Evolutionary conservation across 1,284 basidiomycete genomes (phyloP), one percentile per base, ranked within the genome.

Genomic region (Marasmius fiardii): DNA sequence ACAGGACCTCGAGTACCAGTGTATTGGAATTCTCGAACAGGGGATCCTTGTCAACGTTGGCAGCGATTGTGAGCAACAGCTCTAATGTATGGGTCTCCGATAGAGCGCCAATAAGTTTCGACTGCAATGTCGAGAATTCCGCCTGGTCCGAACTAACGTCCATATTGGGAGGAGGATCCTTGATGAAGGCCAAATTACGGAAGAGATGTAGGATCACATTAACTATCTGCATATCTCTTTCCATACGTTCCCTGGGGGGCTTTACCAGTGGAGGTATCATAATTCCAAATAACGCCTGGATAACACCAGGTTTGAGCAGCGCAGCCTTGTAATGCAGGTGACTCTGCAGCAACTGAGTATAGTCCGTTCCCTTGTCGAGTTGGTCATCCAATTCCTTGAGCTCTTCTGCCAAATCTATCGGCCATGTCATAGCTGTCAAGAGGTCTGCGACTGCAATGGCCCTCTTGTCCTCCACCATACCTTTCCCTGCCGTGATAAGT

Each of bases 371-470:
- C 57, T 81, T 82, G 65, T 90, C 88, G 26, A 83, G 60, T 48
- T 85, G 88, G 51, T 92, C 89, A 65, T 93, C 89, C 50, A 95
- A 79, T 66, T 97, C 95, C 67, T 90, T 91, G 58, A 98, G 76
- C 71, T 98, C 95, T 64, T 92, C 88, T 1, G 91, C 90, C 58
- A 97, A 77, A 71, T 98, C 92, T 57, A 98, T 95, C 1, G 95
- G 95, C 95, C 95, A 98, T 3, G 94, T 98, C 87, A 98, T 90
- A 0, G 94, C 93, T 0, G 92, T 92, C 65, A 96, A 87, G 24
- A 98, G 77, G 68, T 98, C 95, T 6, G 86, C 89, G 61, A 90
- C 92, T 2, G 90, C 85, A 21, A 97, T 81, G 0, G 93, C 90
- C 50, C 93, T 83, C 67, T 92, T 93, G 75, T 87, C 92, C 67